Conservation (phyloP, 2,329 filamentous ascomycete species). For the Penicillium freii region DNA sequence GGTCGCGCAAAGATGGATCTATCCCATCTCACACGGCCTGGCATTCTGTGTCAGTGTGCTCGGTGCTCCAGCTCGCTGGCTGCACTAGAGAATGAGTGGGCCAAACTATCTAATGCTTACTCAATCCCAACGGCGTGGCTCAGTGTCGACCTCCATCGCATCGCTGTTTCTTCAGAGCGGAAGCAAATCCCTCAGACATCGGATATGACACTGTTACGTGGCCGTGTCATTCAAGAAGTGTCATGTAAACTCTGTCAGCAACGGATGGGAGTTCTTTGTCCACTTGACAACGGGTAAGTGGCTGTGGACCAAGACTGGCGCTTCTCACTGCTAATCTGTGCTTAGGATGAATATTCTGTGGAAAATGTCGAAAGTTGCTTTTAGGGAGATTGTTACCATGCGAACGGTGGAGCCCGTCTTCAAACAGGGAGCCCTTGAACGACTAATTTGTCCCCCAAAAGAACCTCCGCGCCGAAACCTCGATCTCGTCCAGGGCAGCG, state of each 20-base stretch:
- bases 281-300: slow-evolving; percentile 38
- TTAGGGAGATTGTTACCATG: slow-evolving; percentile 43
- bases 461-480: slow-evolving; percentile 22
- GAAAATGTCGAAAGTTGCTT: slow-evolving; percentile 41
- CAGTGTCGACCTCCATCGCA: slow-evolving; percentile 39
- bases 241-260: slow-evolving; percentile 41
- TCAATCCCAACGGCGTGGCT: slow-evolving; percentile 39
- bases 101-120: slow-evolving; percentile 39
- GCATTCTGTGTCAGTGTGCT: slow-evolving; percentile 40
- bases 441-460: slow-evolving; percentile 28
- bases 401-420: slow-evolving; percentile 37
- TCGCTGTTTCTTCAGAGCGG: slow-evolving; percentile 37
- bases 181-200: slow-evolving; percentile 39
- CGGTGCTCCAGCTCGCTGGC: slow-evolving; percentile 43
- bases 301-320: neutral
- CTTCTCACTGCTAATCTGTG: neutral
- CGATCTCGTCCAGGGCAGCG: slow-evolving; percentile 19
- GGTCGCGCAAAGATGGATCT: slow-evolving; percentile 33
- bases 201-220: slow-evolving; percentile 35
- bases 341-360: slow-evolving; percentile 39
- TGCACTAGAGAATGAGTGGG: slow-evolving; percentile 44
- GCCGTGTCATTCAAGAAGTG: slow-evolving; percentile 38
- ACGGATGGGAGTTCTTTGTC: slow-evolving; percentile 37
- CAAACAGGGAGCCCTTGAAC: slow-evolving; percentile 35
- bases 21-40: slow-evolving; percentile 35